These are phyloP conservation scores for Hyphodiscus sp. DNA, from an alignment of 2,329 filamentous ascomycete species.

Conservation along the genomic window DNA sequence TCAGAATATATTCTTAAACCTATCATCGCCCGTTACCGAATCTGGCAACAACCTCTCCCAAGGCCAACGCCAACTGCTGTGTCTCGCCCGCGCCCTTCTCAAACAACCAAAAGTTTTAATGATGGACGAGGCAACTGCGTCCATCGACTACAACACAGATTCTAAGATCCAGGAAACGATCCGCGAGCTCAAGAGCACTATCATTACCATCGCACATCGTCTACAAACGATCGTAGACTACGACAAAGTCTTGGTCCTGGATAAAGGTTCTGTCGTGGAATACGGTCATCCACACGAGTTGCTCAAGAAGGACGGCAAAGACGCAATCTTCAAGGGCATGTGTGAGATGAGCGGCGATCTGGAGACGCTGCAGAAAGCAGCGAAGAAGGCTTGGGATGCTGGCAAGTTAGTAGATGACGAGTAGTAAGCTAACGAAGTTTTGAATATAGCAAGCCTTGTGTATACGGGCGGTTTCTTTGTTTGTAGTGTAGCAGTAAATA, in stretches of 20 bases:
- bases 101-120: slow-evolving; percentile 90
- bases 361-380: slow-evolving; percentile 48
- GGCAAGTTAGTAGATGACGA: slow-evolving; percentile 35
- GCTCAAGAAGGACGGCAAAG: slow-evolving; percentile 55
- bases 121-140: slow-evolving; percentile 98
- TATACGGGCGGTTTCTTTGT: background rate
- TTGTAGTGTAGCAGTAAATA: background rate
- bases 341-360: slow-evolving; percentile 62
- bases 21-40: slow-evolving; percentile 77
- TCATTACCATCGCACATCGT: slow-evolving; percentile 92
- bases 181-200: slow-evolving; percentile 85
- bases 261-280: slow-evolving; percentile 81
- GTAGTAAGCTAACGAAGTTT: slow-evolving; percentile 4
- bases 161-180: slow-evolving; percentile 95
- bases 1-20: slow-evolving; percentile 90
- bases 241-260: slow-evolving; percentile 91
- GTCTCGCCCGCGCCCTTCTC: slow-evolving; percentile 84
- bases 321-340: slow-evolving; percentile 53
- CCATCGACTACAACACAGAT: slow-evolving; percentile 94
- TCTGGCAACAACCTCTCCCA: slow-evolving; percentile 93
- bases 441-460: background rate
- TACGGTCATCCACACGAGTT: slow-evolving; percentile 86
- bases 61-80: slow-evolving; percentile 90
- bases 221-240: slow-evolving; percentile 97
- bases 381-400: slow-evolving; percentile 40